phyloP scores from a whole-genome alignment of 306 rosid species.

The Begonia masoniana region DNA sequence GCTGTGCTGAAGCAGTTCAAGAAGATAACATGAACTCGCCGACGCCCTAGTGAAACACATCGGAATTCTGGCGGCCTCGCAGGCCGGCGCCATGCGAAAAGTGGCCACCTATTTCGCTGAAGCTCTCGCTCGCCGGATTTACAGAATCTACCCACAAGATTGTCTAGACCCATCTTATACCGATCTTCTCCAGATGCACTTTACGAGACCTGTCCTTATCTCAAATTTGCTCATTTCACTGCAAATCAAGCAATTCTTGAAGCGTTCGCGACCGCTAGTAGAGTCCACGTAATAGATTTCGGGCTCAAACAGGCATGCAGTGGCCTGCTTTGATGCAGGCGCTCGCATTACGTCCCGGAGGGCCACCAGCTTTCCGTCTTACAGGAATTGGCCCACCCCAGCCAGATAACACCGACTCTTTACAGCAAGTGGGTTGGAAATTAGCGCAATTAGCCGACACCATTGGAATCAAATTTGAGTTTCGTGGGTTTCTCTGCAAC shows the following conservation, averaged over 20 bases:
- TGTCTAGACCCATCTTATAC: slow-evolving; percentile 27
- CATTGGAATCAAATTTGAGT: slow-evolving; percentile 8
- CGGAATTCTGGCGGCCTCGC: slow-evolving; percentile 40
- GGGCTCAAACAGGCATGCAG: slow-evolving; percentile 61
- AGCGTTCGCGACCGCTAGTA: slow-evolving; percentile 36
- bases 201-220: slow-evolving; percentile 65
- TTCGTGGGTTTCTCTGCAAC: slow-evolving; percentile 1
- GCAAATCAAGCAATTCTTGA: slow-evolving; percentile 88
- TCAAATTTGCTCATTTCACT: slow-evolving; percentile 85
- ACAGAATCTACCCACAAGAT: slow-evolving; percentile 34
- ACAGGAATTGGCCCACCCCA: slow-evolving; percentile 41
- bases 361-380: slow-evolving; percentile 30
- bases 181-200: slow-evolving; percentile 70
- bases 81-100: slow-evolving; percentile 66
- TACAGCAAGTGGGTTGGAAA: slow-evolving; percentile 13
- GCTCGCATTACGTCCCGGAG: slow-evolving; percentile 5
- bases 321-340: slow-evolving; percentile 16
- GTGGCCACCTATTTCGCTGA: slow-evolving; percentile 65
- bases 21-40: slow-evolving; percentile 41
- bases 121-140: slow-evolving; percentile 48
- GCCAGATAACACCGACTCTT: slow-evolving; percentile 2
- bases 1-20: slow-evolving; percentile 71
- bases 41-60: slow-evolving; percentile 53
- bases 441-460: slow-evolving; percentile 3
- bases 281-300: slow-evolving; percentile 80